Conservation (phyloP, 495 filamentous ascomycete genomes). For the Penicilliopsis zonata region DNA sequence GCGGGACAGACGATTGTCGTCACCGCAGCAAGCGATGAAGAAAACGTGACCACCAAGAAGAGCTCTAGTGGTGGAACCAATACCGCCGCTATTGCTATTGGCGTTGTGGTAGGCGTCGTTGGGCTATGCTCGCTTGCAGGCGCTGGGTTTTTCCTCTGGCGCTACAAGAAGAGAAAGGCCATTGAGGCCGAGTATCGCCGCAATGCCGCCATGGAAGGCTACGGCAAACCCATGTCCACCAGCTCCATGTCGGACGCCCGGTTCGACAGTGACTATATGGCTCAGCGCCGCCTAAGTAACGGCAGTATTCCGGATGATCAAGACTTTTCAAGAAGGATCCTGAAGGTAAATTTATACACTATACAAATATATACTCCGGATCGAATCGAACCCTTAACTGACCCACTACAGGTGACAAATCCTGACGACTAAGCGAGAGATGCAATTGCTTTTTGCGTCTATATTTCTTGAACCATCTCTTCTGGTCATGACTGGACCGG, state of each 20-base stretch:
- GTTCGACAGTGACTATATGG: conserved; percentile 77
- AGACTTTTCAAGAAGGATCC: conserved; percentile 90
- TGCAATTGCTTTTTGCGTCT: too few relatives aligned
- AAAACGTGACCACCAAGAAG: conserved; percentile 8
- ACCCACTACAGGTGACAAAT: conserved; percentile 30
- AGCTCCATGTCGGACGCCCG: conserved; percentile 66
- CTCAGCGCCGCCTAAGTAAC: conserved; percentile 79
- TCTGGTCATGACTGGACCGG: too few relatives aligned
- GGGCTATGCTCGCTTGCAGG: conserved; percentile 51
- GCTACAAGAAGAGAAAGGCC: conserved; percentile 57
- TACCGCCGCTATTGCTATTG: conserved; percentile 72
- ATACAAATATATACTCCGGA: neutral
- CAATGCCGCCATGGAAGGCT: conserved; percentile 56
- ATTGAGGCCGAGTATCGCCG: conserved; percentile 72
- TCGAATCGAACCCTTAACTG: conserved; percentile 1
- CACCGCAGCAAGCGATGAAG: conserved; percentile 17
- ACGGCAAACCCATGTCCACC: conserved; percentile 46
- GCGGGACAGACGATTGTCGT: conserved; percentile 25
- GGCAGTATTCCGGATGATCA: conserved; percentile 97
- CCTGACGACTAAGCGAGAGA: conserved; percentile 30
- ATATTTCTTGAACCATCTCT: too few relatives aligned
- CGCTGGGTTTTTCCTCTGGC: conserved; percentile 63
- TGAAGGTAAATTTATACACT: conserved; percentile 72
- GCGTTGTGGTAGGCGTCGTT: conserved; percentile 77
- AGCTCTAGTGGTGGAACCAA: conserved; percentile 33